phyloP scores from a whole-genome alignment of 192 early-diverging fungal species.

The Backusella luteola region DNA sequence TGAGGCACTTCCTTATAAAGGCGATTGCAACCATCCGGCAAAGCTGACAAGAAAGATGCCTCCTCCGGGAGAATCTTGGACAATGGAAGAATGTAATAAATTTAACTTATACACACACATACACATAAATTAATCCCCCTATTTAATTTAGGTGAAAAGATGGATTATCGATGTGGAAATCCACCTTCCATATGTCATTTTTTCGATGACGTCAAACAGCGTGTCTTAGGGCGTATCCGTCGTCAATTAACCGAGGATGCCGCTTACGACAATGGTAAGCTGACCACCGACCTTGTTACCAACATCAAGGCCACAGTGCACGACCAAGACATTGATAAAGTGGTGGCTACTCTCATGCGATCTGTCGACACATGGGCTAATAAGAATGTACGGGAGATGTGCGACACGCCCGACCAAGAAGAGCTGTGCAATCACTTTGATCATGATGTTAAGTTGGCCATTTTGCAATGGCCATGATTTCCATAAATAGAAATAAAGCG shows the following conservation, averaged over 20 bases:
- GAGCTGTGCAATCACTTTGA: constrained; percentile 32
- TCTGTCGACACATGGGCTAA: constrained; percentile 21
- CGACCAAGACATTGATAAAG: not conserved
- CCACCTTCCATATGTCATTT: constrained; percentile 59
- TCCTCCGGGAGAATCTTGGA: constrained; percentile 46
- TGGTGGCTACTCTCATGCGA: constrained; percentile 14
- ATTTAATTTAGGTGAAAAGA: constrained; percentile 34
- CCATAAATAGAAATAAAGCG: not conserved
- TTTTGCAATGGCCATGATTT: constrained; percentile 34
- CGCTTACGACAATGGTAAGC: constrained; percentile 14
- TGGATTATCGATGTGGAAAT: constrained; percentile 61
- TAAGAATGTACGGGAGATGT: constrained; percentile 24
- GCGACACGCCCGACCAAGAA: constrained; percentile 10
- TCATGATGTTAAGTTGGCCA: constrained; percentile 27
- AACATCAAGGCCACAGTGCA: constrained; percentile 7
- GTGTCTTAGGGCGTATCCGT: constrained; percentile 25
- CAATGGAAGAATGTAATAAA: constrained; percentile 45
- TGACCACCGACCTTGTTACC: constrained; percentile 18
- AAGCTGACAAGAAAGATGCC: constrained; percentile 43
- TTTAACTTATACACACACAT: not conserved
- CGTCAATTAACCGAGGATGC: constrained; percentile 21
- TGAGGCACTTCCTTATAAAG: constrained; percentile 50
- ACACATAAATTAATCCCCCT: not conserved
- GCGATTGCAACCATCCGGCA: constrained; percentile 53
- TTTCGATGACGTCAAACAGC: constrained; percentile 32